phyloP scores from a whole-genome alignment of 768 basidiomycete species.

The Trametes coccinea region DNA sequence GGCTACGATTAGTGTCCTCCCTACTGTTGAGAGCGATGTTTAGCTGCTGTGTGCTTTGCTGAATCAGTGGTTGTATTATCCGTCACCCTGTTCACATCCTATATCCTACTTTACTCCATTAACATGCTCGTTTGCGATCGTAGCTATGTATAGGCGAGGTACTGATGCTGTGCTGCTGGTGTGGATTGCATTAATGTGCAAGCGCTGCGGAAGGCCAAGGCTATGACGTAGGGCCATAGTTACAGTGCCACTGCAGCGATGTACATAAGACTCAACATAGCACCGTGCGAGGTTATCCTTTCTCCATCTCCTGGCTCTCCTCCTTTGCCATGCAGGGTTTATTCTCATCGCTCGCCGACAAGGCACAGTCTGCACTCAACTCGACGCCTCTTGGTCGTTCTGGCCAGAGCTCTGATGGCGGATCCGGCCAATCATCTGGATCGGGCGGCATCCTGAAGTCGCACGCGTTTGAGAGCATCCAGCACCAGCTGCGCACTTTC shows the following conservation, averaged over 20 bases:
- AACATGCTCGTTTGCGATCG: neutral
- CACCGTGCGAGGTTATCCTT: constrained; percentile 9
- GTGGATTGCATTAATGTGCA: neutral
- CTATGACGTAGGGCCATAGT: constrained; percentile 29
- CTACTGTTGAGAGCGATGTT: constrained; percentile 7
- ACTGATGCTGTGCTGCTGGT: neutral
- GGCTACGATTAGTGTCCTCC: neutral
- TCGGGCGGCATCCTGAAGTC: constrained; percentile 25
- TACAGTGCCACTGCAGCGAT: constrained; percentile 19
- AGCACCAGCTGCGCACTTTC: constrained; percentile 70
- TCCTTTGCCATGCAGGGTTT: constrained; percentile 50
- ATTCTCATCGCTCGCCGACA: constrained; percentile 68
- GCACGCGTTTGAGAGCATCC: constrained; percentile 56
- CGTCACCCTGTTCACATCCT: constrained; percentile 17
- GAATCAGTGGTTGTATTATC: constrained; percentile 16
- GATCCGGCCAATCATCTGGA: constrained; percentile 25
- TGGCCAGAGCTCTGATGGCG: constrained; percentile 48
- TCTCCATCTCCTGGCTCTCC: constrained; percentile 15
- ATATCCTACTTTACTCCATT: constrained; percentile 11
- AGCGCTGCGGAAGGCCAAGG: constrained; percentile 4
- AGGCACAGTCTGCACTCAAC: constrained; percentile 71
- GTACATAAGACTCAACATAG: constrained; percentile 23
- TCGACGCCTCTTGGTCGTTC: constrained; percentile 53
- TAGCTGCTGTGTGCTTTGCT: constrained; percentile 24
- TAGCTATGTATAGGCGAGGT: neutral